phyloP scores from a whole-genome alignment of 495 filamentous ascomycete genomes.

The Talaromyces liani region DNA sequence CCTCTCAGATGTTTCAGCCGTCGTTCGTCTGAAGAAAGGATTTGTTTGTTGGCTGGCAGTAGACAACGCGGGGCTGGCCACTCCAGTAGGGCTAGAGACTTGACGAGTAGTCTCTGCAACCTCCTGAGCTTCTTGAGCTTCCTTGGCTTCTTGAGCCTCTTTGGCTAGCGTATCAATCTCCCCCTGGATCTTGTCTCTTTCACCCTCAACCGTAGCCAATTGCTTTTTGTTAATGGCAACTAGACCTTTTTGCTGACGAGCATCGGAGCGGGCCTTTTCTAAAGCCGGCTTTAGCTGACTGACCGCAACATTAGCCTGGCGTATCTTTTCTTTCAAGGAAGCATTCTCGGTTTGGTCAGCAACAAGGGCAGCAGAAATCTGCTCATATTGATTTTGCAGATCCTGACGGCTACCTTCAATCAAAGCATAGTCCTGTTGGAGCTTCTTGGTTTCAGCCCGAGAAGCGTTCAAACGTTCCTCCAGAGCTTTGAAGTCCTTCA shows the following conservation, averaged over 20 bases:
- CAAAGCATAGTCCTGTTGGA: constrained; percentile 73
- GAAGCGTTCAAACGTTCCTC: constrained; percentile 73
- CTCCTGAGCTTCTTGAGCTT: constrained; percentile 10
- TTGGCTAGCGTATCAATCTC: constrained; percentile 65
- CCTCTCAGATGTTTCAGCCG: constrained; percentile 58
- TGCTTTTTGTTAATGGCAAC: constrained; percentile 99
- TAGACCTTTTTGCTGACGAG: constrained; percentile 88
- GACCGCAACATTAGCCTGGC: constrained; percentile 71
- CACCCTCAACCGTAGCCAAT: constrained; percentile 76
- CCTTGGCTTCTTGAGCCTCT: constrained; percentile 24
- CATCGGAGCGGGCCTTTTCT: constrained; percentile 82
- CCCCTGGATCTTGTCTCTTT: constrained; percentile 72
- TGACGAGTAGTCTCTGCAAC: constrained; percentile 29
- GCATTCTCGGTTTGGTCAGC: constrained; percentile 85
- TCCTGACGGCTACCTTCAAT: constrained; percentile 79
- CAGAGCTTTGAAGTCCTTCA: constrained; percentile 72
- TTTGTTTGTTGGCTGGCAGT: constrained; percentile 74
- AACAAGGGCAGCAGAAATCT: constrained; percentile 65
- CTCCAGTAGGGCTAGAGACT: constrained; percentile 30
- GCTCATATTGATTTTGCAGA: constrained; percentile 74
- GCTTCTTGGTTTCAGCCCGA: constrained; percentile 71
- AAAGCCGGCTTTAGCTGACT: constrained; percentile 75
- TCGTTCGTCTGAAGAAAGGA: constrained; percentile 76
- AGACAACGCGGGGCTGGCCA: constrained; percentile 64
- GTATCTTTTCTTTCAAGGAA: constrained; percentile 79